Percentiles rank a stretch among this genome's conserved stretches.
These are phyloP conservation scores for Globisporangium paddicum DNA, from an alignment of 352 stramenopile species.

Conservation along the genomic window DNA sequence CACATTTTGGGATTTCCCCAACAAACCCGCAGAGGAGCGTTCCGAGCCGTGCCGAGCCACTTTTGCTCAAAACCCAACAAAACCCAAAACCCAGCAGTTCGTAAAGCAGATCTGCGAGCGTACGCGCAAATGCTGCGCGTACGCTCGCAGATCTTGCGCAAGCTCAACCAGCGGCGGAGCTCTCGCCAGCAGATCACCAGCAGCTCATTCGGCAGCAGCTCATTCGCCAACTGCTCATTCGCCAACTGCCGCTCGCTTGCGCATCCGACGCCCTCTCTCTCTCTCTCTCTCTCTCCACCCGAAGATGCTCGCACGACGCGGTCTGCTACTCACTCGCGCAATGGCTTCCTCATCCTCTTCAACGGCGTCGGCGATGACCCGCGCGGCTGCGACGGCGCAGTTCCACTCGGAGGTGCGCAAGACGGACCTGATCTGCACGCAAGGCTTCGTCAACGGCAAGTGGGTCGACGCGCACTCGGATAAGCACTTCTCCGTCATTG, in stretches of 20 bases:
- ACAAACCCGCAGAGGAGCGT: too few species aligned
- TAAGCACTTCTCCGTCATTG: constrained; percentile 56
- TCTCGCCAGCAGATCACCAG: too few species aligned
- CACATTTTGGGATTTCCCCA: too few species aligned
- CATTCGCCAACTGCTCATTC: constrained; percentile 18
- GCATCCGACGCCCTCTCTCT: neutral
- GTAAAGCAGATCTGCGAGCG: too few species aligned
- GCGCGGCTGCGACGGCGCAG: neutral
- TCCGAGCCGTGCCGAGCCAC: too few species aligned
- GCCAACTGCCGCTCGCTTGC: constrained; percentile 16
- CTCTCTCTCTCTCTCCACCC: neutral
- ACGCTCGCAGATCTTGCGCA: too few species aligned
- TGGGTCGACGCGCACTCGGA: constrained; percentile 63
- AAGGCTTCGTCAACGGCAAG: constrained; percentile 74
- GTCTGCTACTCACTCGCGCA: neutral
- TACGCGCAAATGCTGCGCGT: too few species aligned
- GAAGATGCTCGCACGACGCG: constrained; percentile 11
- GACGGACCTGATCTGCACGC: constrained; percentile 61
- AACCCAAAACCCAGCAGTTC: too few species aligned
- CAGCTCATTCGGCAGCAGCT: too few species aligned
- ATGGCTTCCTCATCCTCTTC: constrained; percentile 6
- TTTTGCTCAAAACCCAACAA: too few species aligned
- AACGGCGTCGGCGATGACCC: constrained; percentile 3
- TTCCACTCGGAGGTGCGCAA: constrained; percentile 62
- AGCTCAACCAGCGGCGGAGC: too few species aligned